Conservation (phyloP, 2,329 filamentous ascomycete genomes). For the Botrytis paeoniae region DNA sequence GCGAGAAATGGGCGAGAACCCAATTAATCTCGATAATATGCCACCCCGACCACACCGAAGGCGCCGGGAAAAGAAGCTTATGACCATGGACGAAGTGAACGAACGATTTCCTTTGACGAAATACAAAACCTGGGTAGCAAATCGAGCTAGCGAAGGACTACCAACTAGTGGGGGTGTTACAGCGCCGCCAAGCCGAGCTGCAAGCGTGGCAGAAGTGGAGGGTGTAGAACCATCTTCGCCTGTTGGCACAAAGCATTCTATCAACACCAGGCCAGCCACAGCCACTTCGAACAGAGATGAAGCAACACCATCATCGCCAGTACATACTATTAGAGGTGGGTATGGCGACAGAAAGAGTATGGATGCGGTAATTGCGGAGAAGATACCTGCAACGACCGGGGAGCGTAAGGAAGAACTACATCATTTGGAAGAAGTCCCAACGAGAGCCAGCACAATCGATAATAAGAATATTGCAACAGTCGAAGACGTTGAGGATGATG, state of each 20-base stretch:
- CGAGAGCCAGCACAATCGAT: constrained; percentile 37
- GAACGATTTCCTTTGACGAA: constrained; percentile 93
- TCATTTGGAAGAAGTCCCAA: constrained; percentile 32
- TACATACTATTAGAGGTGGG: constrained; percentile 16
- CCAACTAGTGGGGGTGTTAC: constrained; percentile 82
- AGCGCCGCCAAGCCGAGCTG: constrained; percentile 67
- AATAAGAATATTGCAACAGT: constrained; percentile 39
- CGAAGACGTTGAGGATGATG: constrained; percentile 61
- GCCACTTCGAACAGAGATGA: constrained; percentile 26
- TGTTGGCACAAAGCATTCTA: constrained; percentile 39
- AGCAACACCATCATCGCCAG: constrained; percentile 21
- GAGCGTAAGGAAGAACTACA: constrained; percentile 32
- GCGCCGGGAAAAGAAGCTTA: constrained; percentile 93
- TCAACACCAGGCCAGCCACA: constrained; percentile 28
- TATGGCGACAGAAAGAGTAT: constrained; percentile 25
- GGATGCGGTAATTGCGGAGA: constrained; percentile 26
- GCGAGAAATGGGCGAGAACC: constrained; percentile 75
- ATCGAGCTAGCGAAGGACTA: constrained; percentile 77
- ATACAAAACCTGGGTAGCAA: constrained; percentile 92
- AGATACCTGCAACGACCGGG: constrained; percentile 21
- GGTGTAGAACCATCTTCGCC: constrained; percentile 47
- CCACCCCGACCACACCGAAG: constrained; percentile 75
- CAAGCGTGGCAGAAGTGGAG: constrained; percentile 67
- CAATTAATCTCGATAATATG: constrained; percentile 83
- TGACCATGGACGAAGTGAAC: constrained; percentile 99